Conservation (phyloP, 2,329 filamentous ascomycete species). For the Fusarium hainanense region DNA sequence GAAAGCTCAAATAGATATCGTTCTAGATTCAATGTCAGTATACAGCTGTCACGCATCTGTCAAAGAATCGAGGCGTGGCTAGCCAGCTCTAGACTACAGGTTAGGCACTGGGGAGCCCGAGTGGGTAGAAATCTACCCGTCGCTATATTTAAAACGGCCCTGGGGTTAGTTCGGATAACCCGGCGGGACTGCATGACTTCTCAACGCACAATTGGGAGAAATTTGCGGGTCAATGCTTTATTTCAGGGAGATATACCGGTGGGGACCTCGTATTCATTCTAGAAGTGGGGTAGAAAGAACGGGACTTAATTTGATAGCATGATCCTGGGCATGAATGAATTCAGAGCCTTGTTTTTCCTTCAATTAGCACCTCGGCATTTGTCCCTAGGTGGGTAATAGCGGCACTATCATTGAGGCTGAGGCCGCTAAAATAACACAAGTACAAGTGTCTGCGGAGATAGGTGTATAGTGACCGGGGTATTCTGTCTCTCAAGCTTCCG, state of each 20-base stretch:
- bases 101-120: neutral
- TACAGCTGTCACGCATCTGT: neutral
- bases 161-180: neutral
- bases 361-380: neutral
- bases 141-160: neutral
- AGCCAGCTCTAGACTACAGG: neutral
- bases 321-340: neutral
- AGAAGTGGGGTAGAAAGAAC: neutral
- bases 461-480: neutral
- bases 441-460: fast-evolving
- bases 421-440: neutral
- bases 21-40: too few species aligned
- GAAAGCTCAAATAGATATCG: neutral
- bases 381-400: neutral
- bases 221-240: neutral
- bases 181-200: neutral
- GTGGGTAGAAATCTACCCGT: neutral
- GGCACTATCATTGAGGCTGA: neutral
- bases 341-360: neutral
- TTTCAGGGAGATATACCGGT: neutral
- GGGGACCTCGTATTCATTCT: slow-evolving; percentile 16
- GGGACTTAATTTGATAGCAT: neutral
- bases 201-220: neutral
- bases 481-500: neutral
- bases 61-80: neutral